phyloP scores from a whole-genome alignment of 2,329 filamentous ascomycete species.

The Aspergillus amoenus region DNA sequence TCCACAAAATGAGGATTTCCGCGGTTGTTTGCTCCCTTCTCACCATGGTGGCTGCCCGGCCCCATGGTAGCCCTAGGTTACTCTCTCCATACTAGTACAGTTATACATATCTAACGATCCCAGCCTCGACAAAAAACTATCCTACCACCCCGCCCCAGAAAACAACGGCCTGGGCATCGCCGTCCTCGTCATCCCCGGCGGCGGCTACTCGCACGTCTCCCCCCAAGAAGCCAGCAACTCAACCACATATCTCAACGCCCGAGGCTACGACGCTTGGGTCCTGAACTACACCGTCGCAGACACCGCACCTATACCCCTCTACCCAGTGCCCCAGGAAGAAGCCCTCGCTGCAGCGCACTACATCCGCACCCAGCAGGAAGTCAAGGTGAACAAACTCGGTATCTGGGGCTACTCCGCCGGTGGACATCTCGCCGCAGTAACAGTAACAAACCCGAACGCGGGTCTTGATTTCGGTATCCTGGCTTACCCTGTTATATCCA shows the following conservation, averaged over 20 bases:
- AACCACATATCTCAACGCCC: background rate
- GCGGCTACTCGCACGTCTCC: slow-evolving; percentile 3
- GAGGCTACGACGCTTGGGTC: slow-evolving; percentile 4
- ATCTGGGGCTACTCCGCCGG: slow-evolving; percentile 6
- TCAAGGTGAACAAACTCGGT: background rate
- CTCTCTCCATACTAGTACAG: background rate
- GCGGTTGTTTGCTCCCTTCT: no score
- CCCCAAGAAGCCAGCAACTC: background rate
- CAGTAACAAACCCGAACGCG: background rate
- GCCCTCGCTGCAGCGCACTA: background rate
- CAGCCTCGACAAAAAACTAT: background rate
- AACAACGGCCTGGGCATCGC: background rate
- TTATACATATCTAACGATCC: background rate
- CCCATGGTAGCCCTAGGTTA: background rate
- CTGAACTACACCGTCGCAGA: background rate
- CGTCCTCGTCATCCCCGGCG: slow-evolving; percentile 7
- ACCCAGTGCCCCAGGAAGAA: background rate
- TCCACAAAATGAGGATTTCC: no score
- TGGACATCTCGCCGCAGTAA: background rate
- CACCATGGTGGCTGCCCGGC: no score
- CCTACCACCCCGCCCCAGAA: slow-evolving; percentile 2
- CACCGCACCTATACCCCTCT: background rate
- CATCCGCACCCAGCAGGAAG: background rate
- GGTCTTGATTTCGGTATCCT: slow-evolving; percentile 3
- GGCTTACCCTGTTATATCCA: background rate